Conservation (phyloP, 805 yeast genomes). For the Candida coquimbonensis region DNA sequence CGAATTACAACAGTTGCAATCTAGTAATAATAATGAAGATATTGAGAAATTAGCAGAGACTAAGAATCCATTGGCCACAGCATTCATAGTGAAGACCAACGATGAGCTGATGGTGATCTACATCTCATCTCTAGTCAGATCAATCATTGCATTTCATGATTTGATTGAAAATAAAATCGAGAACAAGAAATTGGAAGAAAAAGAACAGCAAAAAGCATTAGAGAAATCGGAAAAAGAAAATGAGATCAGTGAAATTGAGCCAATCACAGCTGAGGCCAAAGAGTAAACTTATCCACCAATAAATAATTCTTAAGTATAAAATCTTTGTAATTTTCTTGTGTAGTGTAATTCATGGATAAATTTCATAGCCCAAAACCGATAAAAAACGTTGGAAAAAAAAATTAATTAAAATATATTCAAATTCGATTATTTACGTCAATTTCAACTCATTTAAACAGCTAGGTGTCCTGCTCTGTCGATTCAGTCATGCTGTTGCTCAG, state of each 20-base stretch:
- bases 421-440: neutral
- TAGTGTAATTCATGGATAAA: too few relatives aligned
- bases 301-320: too few relatives aligned
- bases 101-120: conserved; percentile 95
- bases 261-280: too few relatives aligned
- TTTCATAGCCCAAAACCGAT: conserved; percentile 1
- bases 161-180: conserved; percentile 92
- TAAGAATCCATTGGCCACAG: conserved; percentile 57
- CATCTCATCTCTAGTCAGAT: conserved; percentile 81
- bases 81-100: conserved; percentile 88
- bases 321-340: too few relatives aligned
- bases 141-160: conserved; percentile 94
- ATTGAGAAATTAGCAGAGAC: conserved; percentile 23
- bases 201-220: conserved; percentile 8
- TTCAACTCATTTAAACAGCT: neutral
- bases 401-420: neutral
- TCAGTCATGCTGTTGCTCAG: neutral
- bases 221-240: conserved; percentile 2
- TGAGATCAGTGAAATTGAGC: neutral
- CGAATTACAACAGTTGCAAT: conserved; percentile 19
- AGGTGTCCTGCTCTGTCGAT: too few relatives aligned
- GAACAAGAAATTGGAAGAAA: conserved; percentile 47
- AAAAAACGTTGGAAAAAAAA: conserved; percentile 4
- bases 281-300: too few relatives aligned
- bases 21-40: conserved; percentile 11